Base-by-base conservation (phyloP, 2,329 filamentous ascomycete genomes). In the Parastagonospora nodorum region DNA sequence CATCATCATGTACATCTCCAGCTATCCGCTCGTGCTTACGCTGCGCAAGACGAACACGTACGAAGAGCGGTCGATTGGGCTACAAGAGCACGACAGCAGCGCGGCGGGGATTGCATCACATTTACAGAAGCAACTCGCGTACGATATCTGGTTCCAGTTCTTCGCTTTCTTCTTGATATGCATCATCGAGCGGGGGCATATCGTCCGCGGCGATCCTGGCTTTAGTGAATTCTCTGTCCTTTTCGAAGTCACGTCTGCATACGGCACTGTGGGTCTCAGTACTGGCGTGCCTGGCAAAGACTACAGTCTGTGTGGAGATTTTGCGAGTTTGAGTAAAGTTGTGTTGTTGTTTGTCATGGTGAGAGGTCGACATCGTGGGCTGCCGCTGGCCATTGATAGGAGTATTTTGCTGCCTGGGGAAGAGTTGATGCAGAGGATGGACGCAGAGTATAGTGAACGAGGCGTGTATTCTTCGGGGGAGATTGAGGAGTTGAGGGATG, bases 1-100 rank as follows among this genome's bases (percentile, higher is more conserved):
- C 10, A 78, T 87, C 48, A 85, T 86, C 76, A 87, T 87, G 83
- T 88, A 87, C 67, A 82, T 87, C 36, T 84, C 84, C 1, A 82
- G 80, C 2, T 87, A 85, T 52, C 85, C 85, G 0, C 80, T 87
- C 16, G 80, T 83, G 24, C 84, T 87, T 51, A 84, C 82, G 1
- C 83, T 87, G 73, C 82, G 87, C 27, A 84, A 86, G 65, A 87
- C 86, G 33, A 89, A 89, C 63, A 83, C 88, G 28, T 90, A 90
- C 64, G 87, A 89, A 66, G 86, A 90, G 62, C 78, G 84, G 6
- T 86, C 83, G 0, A 75, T 89, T 1, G 86, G 86, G 0, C 81
- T 87, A 29, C 84, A 85, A 51, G 72, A 64, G 40, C 37, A 53
- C 10, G 59, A 58, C 11, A 50, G 40, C 15, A 57, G 57, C 37